Evolutionary conservation across 345 rosid species (phyloP).

Genomic region (Camelina neglecta): DNA sequence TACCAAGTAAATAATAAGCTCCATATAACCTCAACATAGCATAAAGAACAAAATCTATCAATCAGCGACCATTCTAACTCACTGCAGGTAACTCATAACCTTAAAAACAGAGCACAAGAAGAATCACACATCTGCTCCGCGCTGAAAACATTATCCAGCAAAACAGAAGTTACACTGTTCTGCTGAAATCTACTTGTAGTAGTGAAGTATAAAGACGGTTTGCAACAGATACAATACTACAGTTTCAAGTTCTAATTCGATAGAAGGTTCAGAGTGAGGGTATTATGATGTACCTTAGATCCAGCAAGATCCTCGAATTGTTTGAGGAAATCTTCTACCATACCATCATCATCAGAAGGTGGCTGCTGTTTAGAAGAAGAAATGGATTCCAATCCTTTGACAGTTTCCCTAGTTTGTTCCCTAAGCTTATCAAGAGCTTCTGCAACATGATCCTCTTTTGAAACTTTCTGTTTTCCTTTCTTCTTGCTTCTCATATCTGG

Average conservation of each 20-base stretch:
- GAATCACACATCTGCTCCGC: not conserved
- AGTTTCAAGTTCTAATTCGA: not conserved
- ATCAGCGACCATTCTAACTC: not conserved
- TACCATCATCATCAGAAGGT: constrained; percentile 61
- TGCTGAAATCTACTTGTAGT: not conserved
- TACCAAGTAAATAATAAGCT: not conserved
- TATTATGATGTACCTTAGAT: constrained; percentile 58
- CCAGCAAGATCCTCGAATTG: constrained; percentile 93
- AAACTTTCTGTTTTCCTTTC: constrained; percentile 67
- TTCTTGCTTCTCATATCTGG: constrained; percentile 87
- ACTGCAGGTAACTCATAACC: not conserved
- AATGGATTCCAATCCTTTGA: constrained; percentile 77
- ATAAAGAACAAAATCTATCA: not conserved
- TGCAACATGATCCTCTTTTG: constrained; percentile 68
- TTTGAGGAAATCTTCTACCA: constrained; percentile 89
- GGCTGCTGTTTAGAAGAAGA: constrained; percentile 50
- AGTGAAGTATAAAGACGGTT: not conserved
- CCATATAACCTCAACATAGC: not conserved
- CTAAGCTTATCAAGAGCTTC: constrained; percentile 87
- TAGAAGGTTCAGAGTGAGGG: not conserved
- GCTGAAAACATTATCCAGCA: not conserved
- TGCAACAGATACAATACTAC: not conserved
- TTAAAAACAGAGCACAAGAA: not conserved
- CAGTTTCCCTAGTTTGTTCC: constrained; percentile 86
- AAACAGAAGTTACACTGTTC: not conserved